Evolutionary conservation across 2,329 filamentous ascomycete genomes (phyloP).

Genomic region (Dothideomycetes sp.): DNA sequence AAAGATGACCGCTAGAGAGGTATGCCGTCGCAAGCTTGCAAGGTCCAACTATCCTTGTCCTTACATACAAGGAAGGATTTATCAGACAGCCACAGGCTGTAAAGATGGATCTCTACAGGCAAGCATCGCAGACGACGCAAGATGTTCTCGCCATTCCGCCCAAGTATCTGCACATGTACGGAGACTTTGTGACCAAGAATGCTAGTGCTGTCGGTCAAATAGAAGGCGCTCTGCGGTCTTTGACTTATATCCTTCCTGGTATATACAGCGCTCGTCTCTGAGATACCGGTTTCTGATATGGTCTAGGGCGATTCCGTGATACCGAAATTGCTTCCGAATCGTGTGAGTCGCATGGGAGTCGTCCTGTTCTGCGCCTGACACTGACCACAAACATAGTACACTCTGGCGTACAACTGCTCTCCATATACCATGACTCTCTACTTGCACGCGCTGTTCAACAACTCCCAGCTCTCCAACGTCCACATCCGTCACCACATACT

Average conservation of each 20-base stretch:
- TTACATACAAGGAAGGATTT: no score
- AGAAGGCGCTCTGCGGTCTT: conserved; percentile 79
- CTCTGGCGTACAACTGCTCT: conserved; percentile 79
- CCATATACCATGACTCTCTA: conserved; percentile 84
- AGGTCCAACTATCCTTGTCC: no score
- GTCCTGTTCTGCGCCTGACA: background rate
- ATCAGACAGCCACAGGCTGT: no score
- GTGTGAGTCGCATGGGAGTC: conserved; percentile 39
- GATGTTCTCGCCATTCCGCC: conserved; percentile 20
- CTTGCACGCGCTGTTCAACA: conserved; percentile 57
- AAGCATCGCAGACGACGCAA: conserved; percentile 14
- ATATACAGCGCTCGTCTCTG: no score
- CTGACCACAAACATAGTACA: conserved; percentile 48
- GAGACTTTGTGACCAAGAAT: conserved; percentile 91
- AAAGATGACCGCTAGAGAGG: no score
- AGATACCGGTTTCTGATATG: conserved; percentile 23
- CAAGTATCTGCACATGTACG: conserved; percentile 50
- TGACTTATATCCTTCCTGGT: conserved; percentile 95
- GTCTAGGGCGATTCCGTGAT: conserved; percentile 68
- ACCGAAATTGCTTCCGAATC: conserved; percentile 93
- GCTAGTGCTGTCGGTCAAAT: conserved; percentile 89
- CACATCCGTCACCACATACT: conserved; percentile 46
- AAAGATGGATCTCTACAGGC: conserved; percentile 14
- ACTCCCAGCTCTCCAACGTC: conserved; percentile 41
- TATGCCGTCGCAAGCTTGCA: no score